phyloP scores from a whole-genome alignment of 2,329 filamentous ascomycete genomes.

The Coniosporium tulheliwenetii region DNA sequence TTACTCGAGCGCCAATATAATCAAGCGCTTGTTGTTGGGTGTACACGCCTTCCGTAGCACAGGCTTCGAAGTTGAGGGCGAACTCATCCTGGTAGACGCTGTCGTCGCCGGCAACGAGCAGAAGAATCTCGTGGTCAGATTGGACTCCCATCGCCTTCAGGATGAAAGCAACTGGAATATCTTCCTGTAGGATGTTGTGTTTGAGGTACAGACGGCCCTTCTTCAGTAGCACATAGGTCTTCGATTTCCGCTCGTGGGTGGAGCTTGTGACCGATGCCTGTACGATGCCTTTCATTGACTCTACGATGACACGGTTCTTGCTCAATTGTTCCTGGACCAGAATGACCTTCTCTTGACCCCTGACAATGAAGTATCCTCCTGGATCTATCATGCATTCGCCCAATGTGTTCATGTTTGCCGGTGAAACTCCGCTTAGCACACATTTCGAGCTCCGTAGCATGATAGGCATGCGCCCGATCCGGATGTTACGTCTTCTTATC shows the following conservation, averaged over 20 bases:
- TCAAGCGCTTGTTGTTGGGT: constrained; percentile 94
- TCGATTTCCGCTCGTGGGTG: constrained; percentile 93
- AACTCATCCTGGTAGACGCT: constrained; percentile 88
- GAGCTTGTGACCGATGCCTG: constrained; percentile 93
- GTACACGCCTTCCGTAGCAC: constrained; percentile 65
- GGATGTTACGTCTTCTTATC: constrained; percentile 56
- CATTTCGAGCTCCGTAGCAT: constrained; percentile 97
- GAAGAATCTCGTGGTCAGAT: constrained; percentile 87
- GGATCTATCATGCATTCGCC: constrained; percentile 94
- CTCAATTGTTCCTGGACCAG: constrained; percentile 96
- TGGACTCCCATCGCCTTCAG: constrained; percentile 88
- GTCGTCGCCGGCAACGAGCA: constrained; percentile 78
- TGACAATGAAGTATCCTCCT: constrained; percentile 94
- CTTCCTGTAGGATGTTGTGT: constrained; percentile 86
- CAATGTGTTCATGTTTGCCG: constrained; percentile 76
- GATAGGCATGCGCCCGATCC: constrained; percentile 82
- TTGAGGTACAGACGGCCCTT: constrained; percentile 81
- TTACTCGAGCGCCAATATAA: constrained; percentile 73
- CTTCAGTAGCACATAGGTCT: constrained; percentile 89
- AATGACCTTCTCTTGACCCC: constrained; percentile 97
- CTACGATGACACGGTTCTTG: constrained; percentile 97
- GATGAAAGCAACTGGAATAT: constrained; percentile 87
- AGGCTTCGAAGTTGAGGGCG: constrained; percentile 86
- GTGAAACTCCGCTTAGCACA: constrained; percentile 66
- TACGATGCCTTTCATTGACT: constrained; percentile 87